Base-by-base conservation (phyloP, 1,139 yeast genomes). In the Pichia cactophila region DNA sequence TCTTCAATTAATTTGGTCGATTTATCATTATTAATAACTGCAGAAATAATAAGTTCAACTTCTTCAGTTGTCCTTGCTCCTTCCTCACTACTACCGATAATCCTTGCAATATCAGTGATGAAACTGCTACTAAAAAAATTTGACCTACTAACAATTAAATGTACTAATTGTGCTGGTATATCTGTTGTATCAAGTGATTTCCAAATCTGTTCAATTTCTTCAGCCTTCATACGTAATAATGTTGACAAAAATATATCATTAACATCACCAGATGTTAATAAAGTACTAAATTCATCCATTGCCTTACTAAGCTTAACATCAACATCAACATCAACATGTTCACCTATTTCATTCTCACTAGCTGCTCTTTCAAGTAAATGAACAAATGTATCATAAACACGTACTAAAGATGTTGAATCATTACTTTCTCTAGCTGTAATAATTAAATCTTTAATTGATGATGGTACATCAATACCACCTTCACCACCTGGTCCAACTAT, bases 381-480 rank as follows among this genome's bases (percentile, higher is more conserved):
- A 20, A 48, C 38, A 42, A 43, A 50, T 16, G 31, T 36, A 28
- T 50, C 53, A 38, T 50, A 50, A 4, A 50, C 4, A 35, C 35
- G 28, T 11, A 50, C 23, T 42, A 50, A 17, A 8, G 8, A 7
- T n/a, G 23, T 38, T 16, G 42, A 36, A 6, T 20, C 45, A 20
- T 29, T 38, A 12, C 5, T 6, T 4, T 42, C 43, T 29, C 53
- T 23, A 29, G 51, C 46, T n/a, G 41, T 28, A 8, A 43, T 5
- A 12, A 50, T 46, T 4, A 44, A 44, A 8, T 42, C 42, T n/a
- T 26, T 42, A 2, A 52, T 33, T 11, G 41, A 35, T 5, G 20
- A 9, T 1, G 51, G 53, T 10, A 46, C 23, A 11, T 39, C 26
- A 4, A 42, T 41, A 5, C 31, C n/a, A 8, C 35, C 49, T 12